Evolutionary conservation across 352 stramenopile species (phyloP).

Genomic region (Hyaloperonospora brassicae): DNA sequence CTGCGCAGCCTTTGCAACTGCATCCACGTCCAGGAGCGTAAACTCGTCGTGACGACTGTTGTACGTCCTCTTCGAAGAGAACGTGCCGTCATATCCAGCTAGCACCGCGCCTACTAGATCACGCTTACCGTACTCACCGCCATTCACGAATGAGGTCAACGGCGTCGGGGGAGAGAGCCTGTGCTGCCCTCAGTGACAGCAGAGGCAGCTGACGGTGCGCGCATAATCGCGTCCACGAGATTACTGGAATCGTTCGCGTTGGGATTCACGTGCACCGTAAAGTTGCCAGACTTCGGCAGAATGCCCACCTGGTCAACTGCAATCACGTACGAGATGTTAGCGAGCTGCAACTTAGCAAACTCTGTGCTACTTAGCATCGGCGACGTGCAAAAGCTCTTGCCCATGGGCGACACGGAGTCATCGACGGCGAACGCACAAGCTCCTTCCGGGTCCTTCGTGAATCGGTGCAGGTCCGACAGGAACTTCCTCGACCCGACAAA

Average conservation of each 20-base stretch:
- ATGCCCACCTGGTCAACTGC: slow-evolving; percentile 72
- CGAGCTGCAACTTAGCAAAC: slow-evolving; percentile 50
- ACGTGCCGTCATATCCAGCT: slow-evolving; percentile 55
- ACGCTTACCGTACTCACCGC: slow-evolving; percentile 49
- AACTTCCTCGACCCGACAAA: slow-evolving; percentile 80
- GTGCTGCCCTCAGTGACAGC: slow-evolving; percentile 32
- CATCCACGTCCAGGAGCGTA: slow-evolving; percentile 35
- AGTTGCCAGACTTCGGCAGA: slow-evolving; percentile 41
- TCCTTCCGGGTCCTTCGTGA: slow-evolving; percentile 34
- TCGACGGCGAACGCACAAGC: slow-evolving; percentile 45
- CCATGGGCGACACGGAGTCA: slow-evolving; percentile 46
- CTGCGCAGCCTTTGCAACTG: slow-evolving; percentile 54
- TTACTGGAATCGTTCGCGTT: slow-evolving; percentile 32
- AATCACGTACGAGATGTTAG: slow-evolving; percentile 60
- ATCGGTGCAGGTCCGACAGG: slow-evolving; percentile 52
- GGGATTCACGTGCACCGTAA: slow-evolving; percentile 66
- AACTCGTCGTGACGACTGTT: slow-evolving; percentile 65
- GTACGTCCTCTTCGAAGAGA: slow-evolving; percentile 40
- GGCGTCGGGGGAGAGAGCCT: slow-evolving; percentile 47
- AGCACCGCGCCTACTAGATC: slow-evolving; percentile 59
- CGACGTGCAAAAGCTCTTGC: slow-evolving; percentile 52
- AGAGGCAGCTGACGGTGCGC: slow-evolving; percentile 35
- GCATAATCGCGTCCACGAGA: slow-evolving; percentile 46
- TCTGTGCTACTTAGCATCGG: slow-evolving; percentile 58
- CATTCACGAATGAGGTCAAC: slow-evolving; percentile 69